Evolutionary conservation across 1,284 basidiomycete species (phyloP), one percentile per base, ranked within the genome.

Genomic region (Coniophora puteana): DNA sequence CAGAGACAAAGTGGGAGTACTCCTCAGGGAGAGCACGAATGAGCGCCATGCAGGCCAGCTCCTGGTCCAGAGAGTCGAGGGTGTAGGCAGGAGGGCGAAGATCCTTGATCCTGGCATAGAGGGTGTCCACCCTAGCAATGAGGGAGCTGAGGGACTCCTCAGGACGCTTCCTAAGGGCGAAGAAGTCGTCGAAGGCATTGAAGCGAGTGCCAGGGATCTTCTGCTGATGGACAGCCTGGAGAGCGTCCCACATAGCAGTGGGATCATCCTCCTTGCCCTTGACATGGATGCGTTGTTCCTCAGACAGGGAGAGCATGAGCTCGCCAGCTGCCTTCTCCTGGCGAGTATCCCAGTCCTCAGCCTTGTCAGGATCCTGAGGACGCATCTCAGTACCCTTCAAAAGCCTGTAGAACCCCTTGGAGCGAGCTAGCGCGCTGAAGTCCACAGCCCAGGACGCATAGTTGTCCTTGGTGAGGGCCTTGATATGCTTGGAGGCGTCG

Each of bases 401-500:
- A 3, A 46, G 36, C 1, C 20, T 3, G 31, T 33, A 44, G 10
- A 46, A 31, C 3, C 35, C 44, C 31, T 45, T 45, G 16, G 20
- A 44, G 3, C 11, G 14, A 4, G 40, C 18, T 0, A 44, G 23
- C 4, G 38, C 43, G 20, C 42, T 45, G 21, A 45, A 41, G 12
- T 45, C 38, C 5, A 32, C 18, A 3, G 27, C 31, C 39, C 39
- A 44, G n/a, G n/a, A n/a, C n/a, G n/a, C n/a, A n/a, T 44, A 41
- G 13, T 44, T 36, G 18, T 31, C 22, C 13, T 13, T 18, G 8
- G 4, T 20, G 6, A 38, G 36, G n/a, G 36, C 4, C 25, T 28
- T 6, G 16, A 38, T 38, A 27, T 24, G 25, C 21, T 38, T 16
- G 17, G 36, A 10, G 10, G n/a, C n/a, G n/a, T n/a, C n/a, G n/a